phyloP scores from a whole-genome alignment of 2,329 filamentous ascomycete species.

The Aspergillus vadensis region DNA sequence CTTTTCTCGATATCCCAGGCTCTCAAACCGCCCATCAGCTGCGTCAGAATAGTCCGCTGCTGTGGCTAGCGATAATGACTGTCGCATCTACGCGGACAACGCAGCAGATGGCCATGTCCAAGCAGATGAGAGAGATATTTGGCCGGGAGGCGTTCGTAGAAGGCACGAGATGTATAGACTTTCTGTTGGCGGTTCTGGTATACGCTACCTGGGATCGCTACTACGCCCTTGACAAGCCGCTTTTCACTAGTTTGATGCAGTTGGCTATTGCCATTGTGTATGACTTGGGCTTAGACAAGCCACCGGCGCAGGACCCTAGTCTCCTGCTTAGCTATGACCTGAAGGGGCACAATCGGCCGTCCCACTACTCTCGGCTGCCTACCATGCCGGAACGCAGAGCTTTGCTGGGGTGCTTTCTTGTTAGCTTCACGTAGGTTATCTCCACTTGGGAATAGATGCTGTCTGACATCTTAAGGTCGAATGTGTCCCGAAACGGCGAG shows the following conservation, averaged over 20 bases:
- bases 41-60: neutral
- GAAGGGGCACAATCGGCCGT: neutral
- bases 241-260: neutral
- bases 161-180: slow-evolving; percentile 1
- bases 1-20: neutral
- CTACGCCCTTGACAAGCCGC: neutral
- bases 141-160: neutral
- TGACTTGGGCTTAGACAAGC: slow-evolving; percentile 6
- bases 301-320: neutral
- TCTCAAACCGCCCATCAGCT: neutral
- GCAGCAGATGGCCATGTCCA: slow-evolving; percentile 5
- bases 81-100: neutral
- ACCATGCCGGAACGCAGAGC: neutral
- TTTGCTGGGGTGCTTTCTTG: slow-evolving; percentile 1
- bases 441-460: too few relatives aligned
- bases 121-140: neutral
- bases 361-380: neutral
- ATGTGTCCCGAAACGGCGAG: neutral
- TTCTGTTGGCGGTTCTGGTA: slow-evolving; percentile 1
- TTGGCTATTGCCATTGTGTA: slow-evolving; percentile 6
- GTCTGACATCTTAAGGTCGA: neutral
- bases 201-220: slow-evolving; percentile 5
- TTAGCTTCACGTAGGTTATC: neutral
- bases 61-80: slow-evolving; percentile 7
- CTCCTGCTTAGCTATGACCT: neutral